Conservation (phyloP, 2,329 filamentous ascomycete species). For the Zymoseptoria tritici region DNA sequence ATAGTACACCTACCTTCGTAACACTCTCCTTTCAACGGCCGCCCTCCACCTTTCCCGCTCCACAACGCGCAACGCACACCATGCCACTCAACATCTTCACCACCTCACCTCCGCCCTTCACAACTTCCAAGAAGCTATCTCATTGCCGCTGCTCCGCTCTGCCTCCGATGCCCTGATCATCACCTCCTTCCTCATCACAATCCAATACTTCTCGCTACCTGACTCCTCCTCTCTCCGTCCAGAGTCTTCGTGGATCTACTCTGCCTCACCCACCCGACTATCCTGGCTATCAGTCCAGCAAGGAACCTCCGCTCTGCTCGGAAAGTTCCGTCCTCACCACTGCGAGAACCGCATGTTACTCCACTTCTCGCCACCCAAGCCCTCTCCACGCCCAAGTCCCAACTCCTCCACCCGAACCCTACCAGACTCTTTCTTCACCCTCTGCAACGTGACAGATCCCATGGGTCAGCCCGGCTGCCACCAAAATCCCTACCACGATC, state of each 20-base stretch:
- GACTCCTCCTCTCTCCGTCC: not conserved
- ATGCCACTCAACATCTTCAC: slow-evolving; percentile 3
- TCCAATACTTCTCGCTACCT: slow-evolving; percentile 3
- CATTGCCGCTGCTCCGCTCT: slow-evolving; percentile 4
- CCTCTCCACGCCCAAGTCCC: not conserved
- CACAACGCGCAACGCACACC: slow-evolving; percentile 1
- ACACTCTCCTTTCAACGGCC: slow-evolving; percentile 7
- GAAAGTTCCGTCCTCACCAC: slow-evolving; percentile 6
- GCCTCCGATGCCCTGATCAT: slow-evolving; percentile 9
- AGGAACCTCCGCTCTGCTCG: slow-evolving; percentile 7
- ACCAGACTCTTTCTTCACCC: slow-evolving; percentile 2
- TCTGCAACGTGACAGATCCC: slow-evolving; percentile 8
- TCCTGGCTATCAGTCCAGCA: slow-evolving; percentile 9
- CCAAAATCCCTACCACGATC: slow-evolving; percentile 11
- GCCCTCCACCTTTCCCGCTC: slow-evolving; percentile 5
- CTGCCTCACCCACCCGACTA: slow-evolving; percentile 4
- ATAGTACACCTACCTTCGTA: slow-evolving; percentile 7
- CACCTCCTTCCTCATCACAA: slow-evolving; percentile 8
- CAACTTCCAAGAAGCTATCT: slow-evolving; percentile 7
- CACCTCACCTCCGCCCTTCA: slow-evolving; percentile 6
- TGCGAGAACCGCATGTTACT: slow-evolving; percentile 6
- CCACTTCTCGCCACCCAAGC: slow-evolving; percentile 3
- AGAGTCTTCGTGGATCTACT: slow-evolving; percentile 5
- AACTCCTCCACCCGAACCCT: not conserved
- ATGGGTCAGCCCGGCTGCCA: slow-evolving; percentile 7